phyloP scores from a whole-genome alignment of 176 grass and related monocot genomes.

The Musa itinerans region DNA sequence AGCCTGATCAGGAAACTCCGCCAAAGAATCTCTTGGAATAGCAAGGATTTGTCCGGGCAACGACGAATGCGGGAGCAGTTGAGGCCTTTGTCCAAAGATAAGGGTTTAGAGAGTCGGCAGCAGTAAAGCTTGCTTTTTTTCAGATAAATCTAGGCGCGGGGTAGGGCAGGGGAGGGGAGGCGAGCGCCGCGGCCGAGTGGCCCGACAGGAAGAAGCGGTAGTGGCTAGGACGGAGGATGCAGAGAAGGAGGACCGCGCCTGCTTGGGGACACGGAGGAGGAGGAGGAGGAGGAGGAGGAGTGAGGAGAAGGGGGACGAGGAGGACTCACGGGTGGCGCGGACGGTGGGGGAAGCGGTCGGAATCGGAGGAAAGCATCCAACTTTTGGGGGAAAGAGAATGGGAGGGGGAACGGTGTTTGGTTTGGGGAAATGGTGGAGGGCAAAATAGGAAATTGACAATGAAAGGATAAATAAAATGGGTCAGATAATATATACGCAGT shows the following conservation, averaged over 20 bases:
- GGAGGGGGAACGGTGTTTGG: no score
- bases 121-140: neutral
- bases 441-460: no score
- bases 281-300: neutral
- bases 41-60: neutral
- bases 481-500: no score
- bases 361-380: neutral
- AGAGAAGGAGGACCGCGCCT: neutral
- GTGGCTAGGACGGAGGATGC: neutral
- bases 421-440: no score
- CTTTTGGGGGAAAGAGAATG: neutral
- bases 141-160: neutral
- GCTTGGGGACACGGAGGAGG: neutral
- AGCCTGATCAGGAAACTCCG: no score
- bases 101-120: neutral
- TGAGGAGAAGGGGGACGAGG: neutral
- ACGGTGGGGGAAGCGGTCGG: conserved; percentile 2
- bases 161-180: neutral
- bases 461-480: no score
- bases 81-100: neutral
- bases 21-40: no score
- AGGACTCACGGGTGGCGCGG: neutral
- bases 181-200: neutral
- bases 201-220: neutral
- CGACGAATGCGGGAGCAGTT: neutral